Base-by-base conservation (phyloP, 768 basidiomycete genomes). In the Lanmaoa pseudosensibilis region DNA sequence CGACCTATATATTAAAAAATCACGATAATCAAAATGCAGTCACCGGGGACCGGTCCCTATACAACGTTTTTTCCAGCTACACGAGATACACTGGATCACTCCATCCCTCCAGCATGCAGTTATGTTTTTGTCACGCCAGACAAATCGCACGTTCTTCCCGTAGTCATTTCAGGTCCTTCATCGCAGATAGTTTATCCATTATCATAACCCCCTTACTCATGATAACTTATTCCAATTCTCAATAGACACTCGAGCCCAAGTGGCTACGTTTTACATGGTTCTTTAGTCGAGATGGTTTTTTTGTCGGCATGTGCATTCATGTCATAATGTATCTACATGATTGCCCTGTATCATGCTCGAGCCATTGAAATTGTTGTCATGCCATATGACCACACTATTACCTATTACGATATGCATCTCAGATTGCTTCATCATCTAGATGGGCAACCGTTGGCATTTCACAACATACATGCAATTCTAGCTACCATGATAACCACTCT, bases 101-200 rank as follows among this genome's bases (percentile, higher is more conserved):
- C 30, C 39, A 34, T 38, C 21, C n/a, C 36, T 18, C 37, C 39
- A 37, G 40, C 55, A 55, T 50, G 40, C 37, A 48, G 27, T 39
- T 37, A 30, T 38, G 45, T 30, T 38, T 40, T 36, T 40, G 23
- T 18, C 50, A 21, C 18, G 13, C 44, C 11, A 41, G 25, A 34
- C 55, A 37, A 8, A 38, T 18, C 19, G 27, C 44, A 44, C 7
- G 12, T 55, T 55, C 27, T 46, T 21, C 36, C 13, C 37, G 15
- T 49, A 10, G 21, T 45, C 50, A 27, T 45, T 57, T n/a, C 12
- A 36, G 19, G 25, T 41, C 34, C 36, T 48, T 56, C 50, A 54
- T 21, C 27, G 50, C 63, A 68, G 0, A 67, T 67, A 63, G 61
- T 54, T 63, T 67, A 67, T 67, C 48, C 30, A 34, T 41, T 54